Evolutionary conservation across 2,329 filamentous ascomycete species (phyloP).

Genomic region (Paraconiothyrium brasiliense): DNA sequence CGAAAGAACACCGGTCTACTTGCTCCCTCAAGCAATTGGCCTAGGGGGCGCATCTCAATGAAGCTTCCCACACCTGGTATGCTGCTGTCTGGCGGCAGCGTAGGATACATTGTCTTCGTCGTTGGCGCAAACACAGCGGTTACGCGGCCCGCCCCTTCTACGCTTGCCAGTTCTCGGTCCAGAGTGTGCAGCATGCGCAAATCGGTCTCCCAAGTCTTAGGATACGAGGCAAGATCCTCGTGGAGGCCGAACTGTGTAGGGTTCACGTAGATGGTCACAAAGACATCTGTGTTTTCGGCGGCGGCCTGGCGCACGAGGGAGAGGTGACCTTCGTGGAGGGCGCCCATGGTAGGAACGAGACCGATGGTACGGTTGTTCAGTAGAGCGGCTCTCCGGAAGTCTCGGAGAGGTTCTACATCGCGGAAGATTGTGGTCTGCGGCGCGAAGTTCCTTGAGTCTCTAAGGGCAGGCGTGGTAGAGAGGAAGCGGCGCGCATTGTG

Average conservation of each 20-base stretch:
- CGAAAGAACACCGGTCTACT: slow-evolving; percentile 94
- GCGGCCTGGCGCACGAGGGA: slow-evolving; percentile 86
- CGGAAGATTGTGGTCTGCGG: slow-evolving; percentile 74
- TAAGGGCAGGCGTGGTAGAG: slow-evolving; percentile 29
- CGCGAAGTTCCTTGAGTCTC: slow-evolving; percentile 26
- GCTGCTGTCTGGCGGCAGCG: slow-evolving; percentile 75
- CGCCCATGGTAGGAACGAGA: slow-evolving; percentile 97
- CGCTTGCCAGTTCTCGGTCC: slow-evolving; percentile 73
- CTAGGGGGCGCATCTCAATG: slow-evolving; percentile 87
- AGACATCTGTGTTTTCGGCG: slow-evolving; percentile 82
- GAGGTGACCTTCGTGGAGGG: slow-evolving; percentile 90
- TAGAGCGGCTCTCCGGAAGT: slow-evolving; percentile 73
- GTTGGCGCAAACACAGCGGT: slow-evolving; percentile 87
- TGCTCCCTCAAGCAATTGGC: slow-evolving; percentile 81
- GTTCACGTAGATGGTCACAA: slow-evolving; percentile 95
- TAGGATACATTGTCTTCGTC: slow-evolving; percentile 87
- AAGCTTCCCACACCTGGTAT: slow-evolving; percentile 84
- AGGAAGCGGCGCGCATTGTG: slow-evolving; percentile 24
- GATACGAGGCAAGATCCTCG: slow-evolving; percentile 90
- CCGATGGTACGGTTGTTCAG: slow-evolving; percentile 77
- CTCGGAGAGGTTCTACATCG: slow-evolving; percentile 74
- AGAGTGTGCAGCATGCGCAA: slow-evolving; percentile 71
- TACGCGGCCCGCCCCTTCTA: slow-evolving; percentile 68
- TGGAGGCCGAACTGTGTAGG: slow-evolving; percentile 92
- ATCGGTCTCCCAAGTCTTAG: slow-evolving; percentile 87